A percentile compares a stretch with the other conserved stretches of the same genome.
Evolutionary conservation across 2,329 filamentous ascomycete genomes (phyloP).

Genomic region (Colletotrichum tamarilloi): DNA sequence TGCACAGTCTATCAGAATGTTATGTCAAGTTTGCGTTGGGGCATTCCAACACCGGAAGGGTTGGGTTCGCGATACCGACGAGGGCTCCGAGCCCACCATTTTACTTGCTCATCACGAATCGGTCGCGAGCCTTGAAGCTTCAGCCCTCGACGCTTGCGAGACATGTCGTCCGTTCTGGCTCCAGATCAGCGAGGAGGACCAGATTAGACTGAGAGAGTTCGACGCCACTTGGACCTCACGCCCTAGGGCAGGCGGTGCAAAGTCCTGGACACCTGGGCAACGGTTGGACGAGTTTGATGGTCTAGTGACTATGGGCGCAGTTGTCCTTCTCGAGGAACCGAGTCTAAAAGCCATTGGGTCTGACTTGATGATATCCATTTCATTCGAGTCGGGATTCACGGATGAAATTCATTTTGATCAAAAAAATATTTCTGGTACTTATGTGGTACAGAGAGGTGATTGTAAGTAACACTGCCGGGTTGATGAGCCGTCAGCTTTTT

Average conservation of each 20-base stretch:
- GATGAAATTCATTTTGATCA: neutral
- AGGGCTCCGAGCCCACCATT: neutral
- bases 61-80: neutral
- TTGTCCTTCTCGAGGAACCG: neutral
- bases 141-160: slow-evolving; percentile 4
- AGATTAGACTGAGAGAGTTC: neutral
- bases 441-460: neutral
- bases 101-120: slow-evolving; percentile 15
- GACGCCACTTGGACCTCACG: neutral
- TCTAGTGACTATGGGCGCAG: neutral
- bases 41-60: slow-evolving; percentile 17
- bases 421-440: neutral
- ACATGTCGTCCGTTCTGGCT: slow-evolving; percentile 16
- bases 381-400: neutral
- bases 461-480: neutral
- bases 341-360: neutral
- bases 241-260: too few species aligned
- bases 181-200: neutral
- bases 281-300: neutral
- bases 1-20: neutral
- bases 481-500: neutral
- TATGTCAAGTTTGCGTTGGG: neutral
- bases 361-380: neutral
- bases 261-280: neutral
- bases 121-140: neutral